Conservation (phyloP, 2,329 filamentous ascomycete genomes). For the Aureobasidium sp. region DNA sequence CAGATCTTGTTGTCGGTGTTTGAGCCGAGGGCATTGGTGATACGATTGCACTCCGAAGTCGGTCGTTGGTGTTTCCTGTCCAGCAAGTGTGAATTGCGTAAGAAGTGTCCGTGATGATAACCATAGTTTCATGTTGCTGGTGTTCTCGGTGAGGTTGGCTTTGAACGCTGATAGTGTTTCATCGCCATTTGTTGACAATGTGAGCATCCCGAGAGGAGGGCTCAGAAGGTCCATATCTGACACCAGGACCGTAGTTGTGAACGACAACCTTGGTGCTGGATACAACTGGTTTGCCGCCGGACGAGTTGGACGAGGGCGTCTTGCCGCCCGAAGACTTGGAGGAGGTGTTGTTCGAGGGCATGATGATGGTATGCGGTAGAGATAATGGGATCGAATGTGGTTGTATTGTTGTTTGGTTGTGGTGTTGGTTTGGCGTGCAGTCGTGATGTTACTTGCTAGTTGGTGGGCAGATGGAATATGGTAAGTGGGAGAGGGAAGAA, state of each 20-base stretch:
- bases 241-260: not conserved
- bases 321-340: not conserved
- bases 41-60: not conserved
- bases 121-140: not conserved
- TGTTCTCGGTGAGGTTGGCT: not conserved
- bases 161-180: not conserved
- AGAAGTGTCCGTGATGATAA: too few species aligned
- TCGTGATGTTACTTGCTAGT: not conserved
- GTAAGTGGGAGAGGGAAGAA: not conserved
- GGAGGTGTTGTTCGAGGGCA: not conserved
- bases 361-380: not conserved
- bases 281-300: not conserved
- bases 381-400: not conserved
- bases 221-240: not conserved
- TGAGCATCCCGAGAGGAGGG: not conserved
- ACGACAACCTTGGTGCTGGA: not conserved
- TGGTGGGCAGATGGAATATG: not conserved
- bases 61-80: not conserved
- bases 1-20: not conserved
- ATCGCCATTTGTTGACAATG: not conserved
- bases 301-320: not conserved
- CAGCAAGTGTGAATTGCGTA: not conserved
- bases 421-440: not conserved
- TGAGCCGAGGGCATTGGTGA: not conserved
- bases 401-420: not conserved